phyloP scores from a whole-genome alignment of 2,329 filamentous ascomycete species.

The Aspergillus sp. region DNA sequence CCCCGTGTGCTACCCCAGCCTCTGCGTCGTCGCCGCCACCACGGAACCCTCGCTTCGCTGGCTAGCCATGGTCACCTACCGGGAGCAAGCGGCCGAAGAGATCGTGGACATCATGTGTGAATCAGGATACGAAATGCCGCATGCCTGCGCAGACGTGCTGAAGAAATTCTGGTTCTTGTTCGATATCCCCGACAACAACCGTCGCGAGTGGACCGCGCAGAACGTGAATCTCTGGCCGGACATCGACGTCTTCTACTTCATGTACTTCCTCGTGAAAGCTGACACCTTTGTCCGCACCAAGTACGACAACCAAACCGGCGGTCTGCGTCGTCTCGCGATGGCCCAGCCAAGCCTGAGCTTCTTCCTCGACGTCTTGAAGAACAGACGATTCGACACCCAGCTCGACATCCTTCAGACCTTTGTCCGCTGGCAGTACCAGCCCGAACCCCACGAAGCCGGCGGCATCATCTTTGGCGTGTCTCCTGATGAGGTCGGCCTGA shows the following conservation, averaged over 20 bases:
- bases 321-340: constrained; percentile 58
- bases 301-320: constrained; percentile 46
- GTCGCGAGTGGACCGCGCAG: constrained; percentile 56
- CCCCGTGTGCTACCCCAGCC: not conserved
- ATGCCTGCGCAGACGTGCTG: constrained; percentile 47
- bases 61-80: constrained; percentile 64
- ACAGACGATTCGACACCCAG: constrained; percentile 51
- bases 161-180: constrained; percentile 73
- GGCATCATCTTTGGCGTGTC: constrained; percentile 53
- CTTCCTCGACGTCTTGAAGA: constrained; percentile 61
- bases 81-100: constrained; percentile 57
- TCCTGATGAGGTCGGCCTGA: constrained; percentile 51
- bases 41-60: constrained; percentile 60
- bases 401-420: constrained; percentile 58
- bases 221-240: constrained; percentile 57
- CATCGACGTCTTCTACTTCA: constrained; percentile 59
- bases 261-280: constrained; percentile 70
- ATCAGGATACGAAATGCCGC: constrained; percentile 58
- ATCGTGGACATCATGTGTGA: constrained; percentile 63
- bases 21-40: not conserved
- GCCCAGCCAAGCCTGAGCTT: constrained; percentile 57
- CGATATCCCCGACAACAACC: constrained; percentile 59
- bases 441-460: constrained; percentile 22
- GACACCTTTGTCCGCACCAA: constrained; percentile 68
- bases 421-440: constrained; percentile 56